Percentiles rank a stretch among this genome's conserved stretches.
Evolutionary conservation across 2,329 filamentous ascomycete species (phyloP).

Genomic region (Fusarium mexicanum): DNA sequence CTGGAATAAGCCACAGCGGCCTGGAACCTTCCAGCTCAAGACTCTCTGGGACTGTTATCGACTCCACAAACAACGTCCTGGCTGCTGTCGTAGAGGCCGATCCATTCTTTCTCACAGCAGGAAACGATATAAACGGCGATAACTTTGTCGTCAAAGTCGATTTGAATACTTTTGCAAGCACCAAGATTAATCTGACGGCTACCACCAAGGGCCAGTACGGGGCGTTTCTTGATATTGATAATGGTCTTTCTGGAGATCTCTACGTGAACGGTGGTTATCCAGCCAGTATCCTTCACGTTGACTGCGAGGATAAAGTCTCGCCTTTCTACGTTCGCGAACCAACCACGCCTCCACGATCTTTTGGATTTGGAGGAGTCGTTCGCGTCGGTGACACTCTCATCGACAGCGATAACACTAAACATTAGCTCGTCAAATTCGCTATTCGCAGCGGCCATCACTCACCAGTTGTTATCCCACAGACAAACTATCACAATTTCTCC

Average conservation of each 20-base stretch:
- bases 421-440: not conserved
- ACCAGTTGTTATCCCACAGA: not conserved
- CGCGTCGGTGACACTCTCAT: not conserved
- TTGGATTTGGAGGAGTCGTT: not conserved
- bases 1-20: not conserved
- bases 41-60: not conserved
- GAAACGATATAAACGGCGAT: not conserved
- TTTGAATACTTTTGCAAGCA: not conserved
- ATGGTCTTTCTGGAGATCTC: not conserved
- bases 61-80: not conserved
- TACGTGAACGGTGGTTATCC: not conserved
- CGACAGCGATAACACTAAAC: not conserved
- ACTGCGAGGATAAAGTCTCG: not conserved
- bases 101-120: not conserved
- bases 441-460: no score
- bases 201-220: not conserved
- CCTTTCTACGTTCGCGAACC: not conserved
- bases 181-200: not conserved
- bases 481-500: not conserved
- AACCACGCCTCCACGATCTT: accelerated
- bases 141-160: not conserved
- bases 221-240: not conserved
- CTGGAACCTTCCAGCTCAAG: not conserved
- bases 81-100: not conserved
- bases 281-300: not conserved